Evolutionary conservation across 768 basidiomycete genomes (phyloP), one percentile per base, ranked within the genome.

Genomic region (Rubroboletus satanas): DNA sequence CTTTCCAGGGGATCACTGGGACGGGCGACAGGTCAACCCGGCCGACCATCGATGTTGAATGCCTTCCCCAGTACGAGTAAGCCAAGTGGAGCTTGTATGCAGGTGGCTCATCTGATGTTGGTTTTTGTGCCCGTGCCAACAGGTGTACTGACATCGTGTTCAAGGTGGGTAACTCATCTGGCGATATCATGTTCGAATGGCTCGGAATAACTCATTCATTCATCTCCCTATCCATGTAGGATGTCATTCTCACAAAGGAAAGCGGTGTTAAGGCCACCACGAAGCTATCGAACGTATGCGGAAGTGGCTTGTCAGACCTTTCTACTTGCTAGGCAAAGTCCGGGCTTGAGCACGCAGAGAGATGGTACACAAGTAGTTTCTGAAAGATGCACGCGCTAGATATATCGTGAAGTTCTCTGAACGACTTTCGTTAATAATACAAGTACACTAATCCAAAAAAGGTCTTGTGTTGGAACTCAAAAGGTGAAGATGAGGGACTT

Each of bases 241-340:
- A 51, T 15, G 51, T 65, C 43, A 4, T 5, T 9, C 41, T 65
- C 33, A 23, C 44, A 5, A 65, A 59, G 35, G 31, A 43, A 18
- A 36, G 18, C 0, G 12, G 28, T n/a, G 11, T 4, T 12, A 0
- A 3, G 18, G n/a, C 37, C 15, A 14, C 5, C 5, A 7, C 43
- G 15, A 2, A 28, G 4, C 3, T 59, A 14, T 45, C 42, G 17
- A 65, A 59, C 29, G 45, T 29, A 9, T 57, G 57, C 8, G 55
- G 53, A 48, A 37, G 18, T 39, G 57, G 55, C 12, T 32, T 56
- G 15, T 0, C 21, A 8, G 4, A 12, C 9, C 41, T 63, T 35
- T 2, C 10, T n/a, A 2, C 31, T 38, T 60, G 55, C 45, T 47
- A 39, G 32, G 18, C 2, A 29, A 17, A 8, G 17, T 18, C 10